Evolutionary conservation across 2,329 filamentous ascomycete species (phyloP).

Genomic region (Penicillium sp.): DNA sequence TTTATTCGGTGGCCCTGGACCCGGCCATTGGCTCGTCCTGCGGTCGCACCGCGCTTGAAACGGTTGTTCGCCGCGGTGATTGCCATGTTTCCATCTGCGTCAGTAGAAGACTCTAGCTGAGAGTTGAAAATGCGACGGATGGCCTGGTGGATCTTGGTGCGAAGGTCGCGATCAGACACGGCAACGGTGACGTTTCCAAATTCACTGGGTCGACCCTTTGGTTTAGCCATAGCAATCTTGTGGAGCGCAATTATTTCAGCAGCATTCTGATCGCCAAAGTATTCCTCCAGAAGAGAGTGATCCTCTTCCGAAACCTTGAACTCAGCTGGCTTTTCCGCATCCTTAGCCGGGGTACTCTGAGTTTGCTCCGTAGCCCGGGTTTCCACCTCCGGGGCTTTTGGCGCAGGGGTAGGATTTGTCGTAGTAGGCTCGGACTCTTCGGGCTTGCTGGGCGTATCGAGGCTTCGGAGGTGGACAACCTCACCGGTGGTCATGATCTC

Average conservation of each 20-base stretch:
- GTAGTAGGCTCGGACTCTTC: constrained; percentile 11
- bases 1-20: constrained; percentile 48
- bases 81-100: constrained; percentile 66
- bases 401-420: background rate
- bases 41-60: constrained; percentile 34
- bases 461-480: constrained; percentile 68
- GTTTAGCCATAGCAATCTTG: constrained; percentile 53
- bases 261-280: constrained; percentile 54
- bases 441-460: constrained; percentile 33
- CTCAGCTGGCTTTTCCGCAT: constrained; percentile 20
- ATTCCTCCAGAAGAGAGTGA: constrained; percentile 42
- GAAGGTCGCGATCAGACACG: constrained; percentile 61
- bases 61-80: constrained; percentile 51
- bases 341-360: constrained; percentile 14
- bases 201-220: constrained; percentile 56
- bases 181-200: constrained; percentile 56
- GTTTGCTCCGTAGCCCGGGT: constrained; percentile 17
- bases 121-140: constrained; percentile 79
- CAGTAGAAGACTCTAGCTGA: constrained; percentile 73
- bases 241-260: constrained; percentile 57
- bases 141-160: constrained; percentile 63
- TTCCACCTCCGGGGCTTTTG: constrained; percentile 10
- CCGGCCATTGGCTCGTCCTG: constrained; percentile 31
- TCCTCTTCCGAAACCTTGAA: constrained; percentile 48
- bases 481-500: constrained; percentile 76